A percentile compares a stretch with the other conserved stretches of the same genome.
These are phyloP conservation scores for Erigeron philadelphicus DNA, from an alignment of 140 eudicot species.

Conservation along the genomic window DNA sequence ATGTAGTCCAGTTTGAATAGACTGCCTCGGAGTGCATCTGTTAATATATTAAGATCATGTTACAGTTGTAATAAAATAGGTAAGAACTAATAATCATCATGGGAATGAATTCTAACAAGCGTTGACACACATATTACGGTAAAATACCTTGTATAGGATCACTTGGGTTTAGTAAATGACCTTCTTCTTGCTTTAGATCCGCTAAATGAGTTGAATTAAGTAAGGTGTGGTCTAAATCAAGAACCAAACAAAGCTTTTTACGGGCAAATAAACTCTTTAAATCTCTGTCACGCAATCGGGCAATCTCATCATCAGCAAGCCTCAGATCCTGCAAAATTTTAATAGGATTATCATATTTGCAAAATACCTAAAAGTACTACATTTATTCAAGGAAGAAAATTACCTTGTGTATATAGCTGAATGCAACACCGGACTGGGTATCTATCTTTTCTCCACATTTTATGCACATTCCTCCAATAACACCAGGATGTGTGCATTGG, in stretches of 20 bases:
- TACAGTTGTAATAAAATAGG: background rate
- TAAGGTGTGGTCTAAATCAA: constrained; percentile 85
- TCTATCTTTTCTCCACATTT: constrained; percentile 58
- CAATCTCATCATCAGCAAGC: constrained; percentile 54
- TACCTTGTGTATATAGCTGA: constrained; percentile 68
- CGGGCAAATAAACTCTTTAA: constrained; percentile 33
- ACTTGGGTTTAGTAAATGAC: constrained; percentile 37
- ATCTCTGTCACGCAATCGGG: constrained; percentile 52
- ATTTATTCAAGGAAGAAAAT: constrained; percentile 8
- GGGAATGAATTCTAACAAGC: background rate
- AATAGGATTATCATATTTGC: background rate
- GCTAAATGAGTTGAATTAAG: constrained; percentile 53
- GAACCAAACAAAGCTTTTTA: constrained; percentile 61
- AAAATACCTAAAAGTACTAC: background rate
- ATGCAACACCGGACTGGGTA: constrained; percentile 53
- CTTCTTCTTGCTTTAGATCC: constrained; percentile 54
- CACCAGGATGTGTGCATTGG: constrained; percentile 67
- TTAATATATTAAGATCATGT: background rate
- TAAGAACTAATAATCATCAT: background rate
- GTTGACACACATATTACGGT: background rate
- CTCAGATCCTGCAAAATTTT: constrained; percentile 45
- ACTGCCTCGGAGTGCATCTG: background rate
- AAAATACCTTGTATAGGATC: constrained; percentile 59
- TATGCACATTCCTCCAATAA: constrained; percentile 57
- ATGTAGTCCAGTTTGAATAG: constrained; percentile 54